Conservation (phyloP, 148 eudicot genomes). For the Vaccinium vitisidaea region DNA sequence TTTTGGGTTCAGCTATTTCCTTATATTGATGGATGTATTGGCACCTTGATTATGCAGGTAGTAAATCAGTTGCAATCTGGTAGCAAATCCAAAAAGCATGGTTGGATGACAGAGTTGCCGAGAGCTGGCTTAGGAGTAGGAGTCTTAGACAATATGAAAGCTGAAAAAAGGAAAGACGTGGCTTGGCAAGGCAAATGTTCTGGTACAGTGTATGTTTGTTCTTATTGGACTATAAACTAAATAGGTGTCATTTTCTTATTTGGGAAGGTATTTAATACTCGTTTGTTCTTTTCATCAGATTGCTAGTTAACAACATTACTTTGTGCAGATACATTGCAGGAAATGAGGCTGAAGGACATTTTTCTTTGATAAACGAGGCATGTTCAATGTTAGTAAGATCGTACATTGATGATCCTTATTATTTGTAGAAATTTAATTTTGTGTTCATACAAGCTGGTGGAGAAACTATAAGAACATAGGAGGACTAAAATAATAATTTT, state of each 20-base stretch:
- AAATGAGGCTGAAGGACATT: constrained; percentile 81
- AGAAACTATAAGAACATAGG: neutral
- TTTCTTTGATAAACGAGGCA: constrained; percentile 90
- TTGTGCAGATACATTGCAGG: constrained; percentile 91
- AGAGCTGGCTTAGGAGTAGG: constrained; percentile 53
- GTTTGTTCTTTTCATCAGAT: neutral
- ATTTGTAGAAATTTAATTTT: neutral
- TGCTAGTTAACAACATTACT: constrained; percentile 4
- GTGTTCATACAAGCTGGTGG: neutral
- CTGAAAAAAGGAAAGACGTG: constrained; percentile 68
- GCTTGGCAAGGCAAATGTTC: constrained; percentile 99
- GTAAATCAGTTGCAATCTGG: constrained; percentile 86
- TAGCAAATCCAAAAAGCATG: constrained; percentile 69
- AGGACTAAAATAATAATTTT: neutral
- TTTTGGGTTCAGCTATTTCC: constrained; percentile 9
- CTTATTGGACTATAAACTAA: neutral
- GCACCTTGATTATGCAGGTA: constrained; percentile 43
- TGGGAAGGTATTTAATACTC: neutral
- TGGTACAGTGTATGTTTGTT: constrained; percentile 88
- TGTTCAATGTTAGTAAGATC: constrained; percentile 83
- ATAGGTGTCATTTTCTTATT: neutral
- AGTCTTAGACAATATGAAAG: constrained; percentile 66
- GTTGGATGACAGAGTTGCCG: constrained; percentile 84
- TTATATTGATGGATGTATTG: constrained; percentile 14
- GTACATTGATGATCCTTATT: neutral